These are phyloP conservation scores for Cavenderia fasciculata DNA, from an alignment of 78 protist species.

Conservation along the genomic window DNA sequence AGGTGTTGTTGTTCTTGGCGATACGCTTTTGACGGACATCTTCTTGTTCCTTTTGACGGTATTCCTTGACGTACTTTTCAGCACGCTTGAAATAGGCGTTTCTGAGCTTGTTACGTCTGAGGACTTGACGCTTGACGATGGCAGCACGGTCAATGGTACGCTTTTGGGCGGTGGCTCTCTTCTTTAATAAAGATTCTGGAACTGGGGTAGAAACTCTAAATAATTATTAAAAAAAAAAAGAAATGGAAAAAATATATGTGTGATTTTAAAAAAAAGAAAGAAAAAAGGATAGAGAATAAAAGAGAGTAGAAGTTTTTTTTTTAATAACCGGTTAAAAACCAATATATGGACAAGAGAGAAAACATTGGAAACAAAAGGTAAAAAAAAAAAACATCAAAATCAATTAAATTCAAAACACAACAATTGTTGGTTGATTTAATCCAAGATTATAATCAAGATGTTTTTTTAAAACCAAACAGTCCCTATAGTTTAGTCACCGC, in stretches of 20 bases:
- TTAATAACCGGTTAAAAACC: not conserved
- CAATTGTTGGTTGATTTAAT: no score
- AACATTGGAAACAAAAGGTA: no score
- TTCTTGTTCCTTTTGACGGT: conserved; percentile 83
- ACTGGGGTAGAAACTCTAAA: conserved; percentile 68
- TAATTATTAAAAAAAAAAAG: not conserved
- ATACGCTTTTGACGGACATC: conserved; percentile 83
- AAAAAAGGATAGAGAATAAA: no score
- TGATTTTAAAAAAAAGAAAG: conserved; percentile 1
- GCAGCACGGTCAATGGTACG: conserved; percentile 48
- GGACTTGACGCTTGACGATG: conserved; percentile 5
- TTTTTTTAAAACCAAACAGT: no score
- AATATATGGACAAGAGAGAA: no score
- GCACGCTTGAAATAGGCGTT: conserved; percentile 89
- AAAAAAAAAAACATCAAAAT: no score
- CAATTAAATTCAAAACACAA: no score
- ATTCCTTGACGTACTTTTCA: conserved; percentile 92
- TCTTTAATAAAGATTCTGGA: conserved; percentile 78
- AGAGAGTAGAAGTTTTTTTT: no score
- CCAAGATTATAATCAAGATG: no score
- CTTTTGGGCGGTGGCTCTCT: conserved; percentile 74
- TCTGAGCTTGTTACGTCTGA: conserved; percentile 35
- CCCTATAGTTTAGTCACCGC: no score
- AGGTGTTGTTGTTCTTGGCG: conserved; percentile 93
- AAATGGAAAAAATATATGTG: conserved; percentile 11